Evolutionary conservation across 75 land plant species (phyloP).

Genomic region (Isoetes taiwanensis): DNA sequence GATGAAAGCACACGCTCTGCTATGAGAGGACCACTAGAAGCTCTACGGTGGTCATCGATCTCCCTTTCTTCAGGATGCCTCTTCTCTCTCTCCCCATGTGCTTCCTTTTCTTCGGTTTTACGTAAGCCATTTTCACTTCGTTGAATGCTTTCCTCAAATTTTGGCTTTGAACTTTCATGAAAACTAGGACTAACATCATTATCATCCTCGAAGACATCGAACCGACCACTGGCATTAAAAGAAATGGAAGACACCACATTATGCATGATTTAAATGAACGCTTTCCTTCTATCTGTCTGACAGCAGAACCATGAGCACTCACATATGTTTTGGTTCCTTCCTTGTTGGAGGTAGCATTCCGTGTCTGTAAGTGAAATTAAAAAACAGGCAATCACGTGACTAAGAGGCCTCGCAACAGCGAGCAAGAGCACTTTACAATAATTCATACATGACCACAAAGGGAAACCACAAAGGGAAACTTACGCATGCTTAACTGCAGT

Average conservation of each 20-base stretch:
- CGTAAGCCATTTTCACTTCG: slow-evolving; percentile 1
- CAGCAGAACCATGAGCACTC: background rate
- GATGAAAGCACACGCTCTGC: slow-evolving; percentile 11
- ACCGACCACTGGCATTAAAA: slow-evolving; percentile 45
- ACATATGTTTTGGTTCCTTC: slow-evolving; percentile 24
- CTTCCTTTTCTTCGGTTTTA: slow-evolving; percentile 3
- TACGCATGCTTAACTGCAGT: too few relatives aligned
- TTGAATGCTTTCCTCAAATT: slow-evolving; percentile 12
- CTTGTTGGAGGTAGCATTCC: slow-evolving; percentile 8
- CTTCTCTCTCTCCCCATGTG: slow-evolving; percentile 14
- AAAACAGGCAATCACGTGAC: too few relatives aligned
- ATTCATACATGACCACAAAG: too few relatives aligned
- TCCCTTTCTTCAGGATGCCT: slow-evolving; percentile 11
- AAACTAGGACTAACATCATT: slow-evolving; percentile 27
- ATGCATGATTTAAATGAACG: background rate
- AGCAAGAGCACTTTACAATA: too few relatives aligned
- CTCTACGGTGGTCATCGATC: slow-evolving; percentile 12
- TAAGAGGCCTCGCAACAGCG: too few relatives aligned
- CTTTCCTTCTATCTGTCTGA: background rate
- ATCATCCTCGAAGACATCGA: slow-evolving; percentile 77
- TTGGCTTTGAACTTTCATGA: slow-evolving; percentile 12
- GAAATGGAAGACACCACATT: background rate
- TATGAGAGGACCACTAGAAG: slow-evolving; percentile 11
- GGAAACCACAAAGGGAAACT: too few relatives aligned
- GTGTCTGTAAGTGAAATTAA: background rate